Conservation (phyloP, 306 rosid genomes). For the Rosa lucieae region DNA sequence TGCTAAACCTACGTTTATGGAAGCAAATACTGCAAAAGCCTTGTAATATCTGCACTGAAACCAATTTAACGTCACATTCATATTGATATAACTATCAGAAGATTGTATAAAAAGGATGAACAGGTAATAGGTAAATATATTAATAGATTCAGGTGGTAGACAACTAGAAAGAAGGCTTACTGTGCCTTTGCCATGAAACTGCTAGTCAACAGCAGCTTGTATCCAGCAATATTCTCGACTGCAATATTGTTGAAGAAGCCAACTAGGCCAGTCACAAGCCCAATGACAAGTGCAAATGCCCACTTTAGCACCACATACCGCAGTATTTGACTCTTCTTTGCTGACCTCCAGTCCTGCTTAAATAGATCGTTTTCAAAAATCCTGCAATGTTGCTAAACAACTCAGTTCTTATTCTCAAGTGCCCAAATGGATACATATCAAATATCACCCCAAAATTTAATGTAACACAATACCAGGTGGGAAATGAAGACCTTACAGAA, state of each 20-base stretch:
- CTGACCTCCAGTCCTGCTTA: constrained; percentile 78
- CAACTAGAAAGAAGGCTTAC: constrained; percentile 41
- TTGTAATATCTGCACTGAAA: constrained; percentile 58
- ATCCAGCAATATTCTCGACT: constrained; percentile 81
- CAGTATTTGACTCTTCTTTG: constrained; percentile 44
- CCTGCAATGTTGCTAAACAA: constrained; percentile 39
- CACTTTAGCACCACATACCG: constrained; percentile 68
- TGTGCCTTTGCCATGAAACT: constrained; percentile 50
- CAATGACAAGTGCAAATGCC: constrained; percentile 69
- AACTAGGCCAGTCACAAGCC: constrained; percentile 66
- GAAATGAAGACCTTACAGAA: neutral
- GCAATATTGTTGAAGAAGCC: constrained; percentile 71
- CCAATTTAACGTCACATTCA: constrained; percentile 27
- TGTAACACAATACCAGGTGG: neutral
- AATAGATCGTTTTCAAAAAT: constrained; percentile 75
- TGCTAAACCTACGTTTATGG: constrained; percentile 57
- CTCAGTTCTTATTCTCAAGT: neutral
- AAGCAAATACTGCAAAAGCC: constrained; percentile 54
- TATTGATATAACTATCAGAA: too few relatives aligned
- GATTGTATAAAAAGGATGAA: neutral
- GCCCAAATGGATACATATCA: neutral
- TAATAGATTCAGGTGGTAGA: neutral
- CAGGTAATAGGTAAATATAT: neutral
- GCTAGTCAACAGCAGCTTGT: constrained; percentile 59
- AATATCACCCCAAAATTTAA: neutral